Base-by-base conservation (phyloP, 2,329 filamentous ascomycete species). In the Xylariaceae sp. region DNA sequence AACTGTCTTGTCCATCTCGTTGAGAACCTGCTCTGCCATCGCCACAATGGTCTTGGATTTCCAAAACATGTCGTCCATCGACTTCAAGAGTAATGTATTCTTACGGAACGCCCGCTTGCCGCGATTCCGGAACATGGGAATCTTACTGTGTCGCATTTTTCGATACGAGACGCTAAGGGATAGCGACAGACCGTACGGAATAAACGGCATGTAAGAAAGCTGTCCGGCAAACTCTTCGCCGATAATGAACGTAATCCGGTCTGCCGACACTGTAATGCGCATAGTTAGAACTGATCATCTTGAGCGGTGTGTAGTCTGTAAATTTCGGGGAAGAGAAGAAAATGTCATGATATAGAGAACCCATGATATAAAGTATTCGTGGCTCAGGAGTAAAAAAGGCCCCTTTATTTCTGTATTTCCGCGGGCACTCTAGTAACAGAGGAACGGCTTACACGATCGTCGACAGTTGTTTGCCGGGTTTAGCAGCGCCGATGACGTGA, bases 91-190 rank as follows among this genome's bases (percentile, higher is more conserved):
- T 1, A 78, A 74, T 9, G 82, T 83, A 47, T 83, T 81, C 50
- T 76, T 77, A 54, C 78, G 76, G 66, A 87, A 86, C 0, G 80
- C 75, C 11, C 74, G 75, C 63, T 81, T 79, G 4, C 82, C 80
- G n/a, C 84, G 74, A 0, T 76, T 76, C 3, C 83, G 78, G 61
- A 84, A 85, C 76, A 85, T 81, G 1, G 83, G 79, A 0, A 85
- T 73, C 10, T 79, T 78, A 58, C 82, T 84, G 64, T 85, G 81
- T 1, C 84, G 77, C 82, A 87, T 84, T 67, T 86, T 86, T 50
- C 82, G 79, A 63, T 87, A 87, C 10, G 82, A 80, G 1, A 87
- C 82, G 51, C 82, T 85, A 1, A 88, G 75, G 0, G 84, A 81
- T 0, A 88, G 76, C 0, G 83, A 84, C 0, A 87, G 76, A 0